phyloP scores from a whole-genome alignment of 2,329 filamentous ascomycete species.

The Fusarium subglutinans region DNA sequence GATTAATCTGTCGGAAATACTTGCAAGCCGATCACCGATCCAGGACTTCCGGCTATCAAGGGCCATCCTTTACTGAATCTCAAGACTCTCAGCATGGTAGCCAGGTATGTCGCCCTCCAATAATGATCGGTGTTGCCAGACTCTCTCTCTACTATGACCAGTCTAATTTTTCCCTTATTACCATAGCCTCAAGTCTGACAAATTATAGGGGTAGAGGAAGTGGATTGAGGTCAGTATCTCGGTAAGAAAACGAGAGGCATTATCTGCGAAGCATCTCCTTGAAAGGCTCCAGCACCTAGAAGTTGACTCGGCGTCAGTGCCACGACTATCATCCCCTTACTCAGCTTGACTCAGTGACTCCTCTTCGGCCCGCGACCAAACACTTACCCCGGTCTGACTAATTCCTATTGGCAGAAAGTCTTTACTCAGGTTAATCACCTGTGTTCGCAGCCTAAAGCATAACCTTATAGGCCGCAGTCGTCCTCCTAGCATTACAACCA shows the following conservation, averaged over 20 bases:
- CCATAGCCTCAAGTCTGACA: accelerated
- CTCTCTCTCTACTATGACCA: background rate
- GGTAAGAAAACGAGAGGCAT: too few relatives aligned
- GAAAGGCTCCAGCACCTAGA: background rate
- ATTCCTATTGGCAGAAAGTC: background rate
- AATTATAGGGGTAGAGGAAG: accelerated
- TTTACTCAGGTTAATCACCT: background rate
- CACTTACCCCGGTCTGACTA: background rate
- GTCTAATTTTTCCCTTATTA: background rate
- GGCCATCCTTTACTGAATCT: too few relatives aligned
- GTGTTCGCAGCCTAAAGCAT: too few relatives aligned
- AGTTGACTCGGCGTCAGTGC: background rate
- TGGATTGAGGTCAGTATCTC: accelerated
- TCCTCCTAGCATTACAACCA: accelerated
- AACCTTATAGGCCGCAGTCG: too few relatives aligned
- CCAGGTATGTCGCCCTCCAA: background rate
- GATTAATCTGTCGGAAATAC: background rate
- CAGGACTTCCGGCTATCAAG: too few relatives aligned
- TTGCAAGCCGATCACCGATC: background rate
- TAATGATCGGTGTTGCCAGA: background rate
- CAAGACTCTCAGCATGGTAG: background rate
- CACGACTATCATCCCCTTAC: accelerated
- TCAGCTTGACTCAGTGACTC: background rate
- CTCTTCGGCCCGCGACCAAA: background rate
- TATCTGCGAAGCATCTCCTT: background rate